Evolutionary conservation across 495 filamentous ascomycete genomes (phyloP).

Genomic region (Xylona heveae): DNA sequence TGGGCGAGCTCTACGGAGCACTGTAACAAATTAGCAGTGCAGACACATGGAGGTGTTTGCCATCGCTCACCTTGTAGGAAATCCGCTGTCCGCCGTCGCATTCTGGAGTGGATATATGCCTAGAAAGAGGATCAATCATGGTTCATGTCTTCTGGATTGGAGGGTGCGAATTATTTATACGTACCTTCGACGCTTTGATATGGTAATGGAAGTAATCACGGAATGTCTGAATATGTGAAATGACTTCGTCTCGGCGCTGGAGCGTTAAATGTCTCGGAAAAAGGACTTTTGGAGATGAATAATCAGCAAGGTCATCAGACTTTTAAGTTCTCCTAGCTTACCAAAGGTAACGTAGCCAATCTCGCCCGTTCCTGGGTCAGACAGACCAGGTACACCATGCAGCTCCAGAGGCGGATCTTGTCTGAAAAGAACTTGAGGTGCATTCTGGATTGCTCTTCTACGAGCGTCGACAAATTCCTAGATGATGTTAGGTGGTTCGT

Average conservation of each 20-base stretch:
- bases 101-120: constrained; percentile 95
- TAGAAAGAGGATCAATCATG: no score
- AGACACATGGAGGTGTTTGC: background rate
- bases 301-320: constrained; percentile 3
- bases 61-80: constrained; percentile 85
- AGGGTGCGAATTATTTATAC: constrained; percentile 3
- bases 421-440: constrained; percentile 91
- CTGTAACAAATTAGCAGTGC: constrained; percentile 16
- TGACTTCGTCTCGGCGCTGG: constrained; percentile 78
- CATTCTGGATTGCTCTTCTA: constrained; percentile 88
- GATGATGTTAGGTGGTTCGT: constrained; percentile 9
- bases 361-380: constrained; percentile 47
- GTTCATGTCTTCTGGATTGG: background rate
- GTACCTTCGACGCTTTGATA: constrained; percentile 92
- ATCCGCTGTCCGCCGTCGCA: constrained; percentile 91
- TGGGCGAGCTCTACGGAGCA: constrained; percentile 74
- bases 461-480: constrained; percentile 94
- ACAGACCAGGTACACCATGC: constrained; percentile 63
- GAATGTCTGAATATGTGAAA: constrained; percentile 99
- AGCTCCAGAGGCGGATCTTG: constrained; percentile 89
- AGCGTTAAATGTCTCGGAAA: constrained; percentile 87
- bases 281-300: constrained; percentile 38
- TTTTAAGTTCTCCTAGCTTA: constrained; percentile 17
- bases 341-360: constrained; percentile 97
- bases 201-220: constrained; percentile 99